phyloP scores from a whole-genome alignment of 2,329 filamentous ascomycete genomes.

The Balansia obtecta region DNA sequence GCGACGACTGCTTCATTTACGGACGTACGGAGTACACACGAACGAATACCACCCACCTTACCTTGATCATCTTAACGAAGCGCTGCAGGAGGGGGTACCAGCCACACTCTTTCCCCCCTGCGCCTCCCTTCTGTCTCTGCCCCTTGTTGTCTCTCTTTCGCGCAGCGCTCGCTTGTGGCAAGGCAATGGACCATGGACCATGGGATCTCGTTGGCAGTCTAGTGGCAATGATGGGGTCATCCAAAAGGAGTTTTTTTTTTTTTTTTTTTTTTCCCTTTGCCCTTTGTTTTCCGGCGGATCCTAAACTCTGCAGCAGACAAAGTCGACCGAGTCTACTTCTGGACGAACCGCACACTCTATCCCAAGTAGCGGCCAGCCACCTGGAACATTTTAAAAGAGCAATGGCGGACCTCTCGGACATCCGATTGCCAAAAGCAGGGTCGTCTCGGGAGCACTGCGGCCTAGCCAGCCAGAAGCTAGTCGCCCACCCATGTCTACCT shows the following conservation, averaged over 20 bases:
- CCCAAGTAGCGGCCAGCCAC: background rate
- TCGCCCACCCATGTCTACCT: slow-evolving; percentile 2
- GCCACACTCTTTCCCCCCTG: no score
- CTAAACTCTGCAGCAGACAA: background rate
- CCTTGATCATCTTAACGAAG: background rate
- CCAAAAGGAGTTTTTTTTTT: background rate
- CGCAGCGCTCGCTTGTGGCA: background rate
- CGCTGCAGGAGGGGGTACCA: background rate
- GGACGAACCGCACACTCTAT: background rate
- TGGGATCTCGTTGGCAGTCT: background rate
- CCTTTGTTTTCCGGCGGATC: background rate
- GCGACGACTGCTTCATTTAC: no score
- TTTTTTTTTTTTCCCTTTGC: background rate
- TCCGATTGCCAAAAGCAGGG: slow-evolving; percentile 7
- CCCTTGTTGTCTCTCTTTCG: no score
- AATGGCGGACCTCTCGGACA: background rate
- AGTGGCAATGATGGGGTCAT: background rate
- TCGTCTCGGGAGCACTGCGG: slow-evolving; percentile 10
- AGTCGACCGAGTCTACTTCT: background rate
- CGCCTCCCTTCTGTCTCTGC: no score
- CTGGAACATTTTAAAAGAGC: background rate
- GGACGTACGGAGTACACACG: no score
- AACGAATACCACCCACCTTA: no score
- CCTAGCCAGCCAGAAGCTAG: slow-evolving; percentile 6
- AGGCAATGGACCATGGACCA: background rate